Base-by-base conservation (phyloP, 495 filamentous ascomycete genomes). In the Cladorrhinum samala region DNA sequence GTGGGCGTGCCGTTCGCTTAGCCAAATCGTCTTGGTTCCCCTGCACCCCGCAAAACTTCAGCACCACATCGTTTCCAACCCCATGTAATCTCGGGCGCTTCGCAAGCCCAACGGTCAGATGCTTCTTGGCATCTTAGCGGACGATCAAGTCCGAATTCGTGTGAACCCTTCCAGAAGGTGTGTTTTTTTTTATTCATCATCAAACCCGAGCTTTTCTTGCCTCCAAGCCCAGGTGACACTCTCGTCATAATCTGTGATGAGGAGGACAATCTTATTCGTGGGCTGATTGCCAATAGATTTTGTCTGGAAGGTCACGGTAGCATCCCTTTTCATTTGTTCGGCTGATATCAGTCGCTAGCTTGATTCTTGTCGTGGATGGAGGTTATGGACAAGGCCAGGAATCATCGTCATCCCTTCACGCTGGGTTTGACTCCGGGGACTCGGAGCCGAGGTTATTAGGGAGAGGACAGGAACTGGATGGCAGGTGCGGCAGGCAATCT, bases 31-130 rank as follows among this genome's bases (percentile, higher is more conserved):
- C 25, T 3, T 18, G 13, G 1, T 9, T 30, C n/a, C 40, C 18
- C 56, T 59, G 56, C 48, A 59, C 52, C 56, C 52, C 56, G 56
- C 56, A 55, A 59, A n/a, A 33, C 45, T 47, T 7, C 24, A 27
- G 9, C 45, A 47, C 8, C 14, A 16, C 21, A 9, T 25, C 39
- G n/a, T 17, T 14, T 13, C 42, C 18, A 18, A 11, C 11, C 43
- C 45, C 45, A 7, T 47, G 45, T n/a, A 47, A 54, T 37, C 30
- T 55, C 48, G 13, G 33, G 7, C 27, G 2, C n/a, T 49, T 21
- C 2, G 42, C 30, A 23, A 33, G 27, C 27, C 38, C 11, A 25
- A 41, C 8, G 16, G 18, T 27, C 42, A 42, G 11, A 9, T 36
- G 46, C 25, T 50, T 45, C 41, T 48, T 48, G 46, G 24, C 47